phyloP scores from a whole-genome alignment of 148 eudicot genomes.

The Pharnaceum exiguum region DNA sequence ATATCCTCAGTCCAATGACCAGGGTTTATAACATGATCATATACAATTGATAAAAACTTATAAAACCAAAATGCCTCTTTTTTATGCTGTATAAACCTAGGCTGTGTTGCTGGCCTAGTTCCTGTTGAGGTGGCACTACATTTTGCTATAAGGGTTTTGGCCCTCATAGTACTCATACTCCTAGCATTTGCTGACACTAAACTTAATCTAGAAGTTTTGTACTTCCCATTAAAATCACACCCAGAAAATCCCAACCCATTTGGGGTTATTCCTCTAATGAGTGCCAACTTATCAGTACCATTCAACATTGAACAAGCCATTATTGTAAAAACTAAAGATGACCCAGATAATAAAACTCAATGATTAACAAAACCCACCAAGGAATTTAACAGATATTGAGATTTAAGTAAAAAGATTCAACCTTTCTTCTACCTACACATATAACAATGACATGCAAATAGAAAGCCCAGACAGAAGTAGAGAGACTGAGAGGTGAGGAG shows the following conservation, averaged over 20 bases:
- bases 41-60: slow-evolving; percentile 71
- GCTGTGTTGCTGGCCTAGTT: slow-evolving; percentile 80
- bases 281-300: slow-evolving; percentile 48
- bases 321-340: slow-evolving; percentile 1
- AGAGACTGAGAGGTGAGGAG: not conserved
- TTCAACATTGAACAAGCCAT: slow-evolving; percentile 69
- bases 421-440: not conserved
- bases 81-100: slow-evolving; percentile 89
- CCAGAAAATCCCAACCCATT: slow-evolving; percentile 35
- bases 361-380: not conserved
- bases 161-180: slow-evolving; percentile 12
- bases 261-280: slow-evolving; percentile 25
- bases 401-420: not conserved
- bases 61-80: slow-evolving; percentile 95
- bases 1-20: slow-evolving; percentile 89
- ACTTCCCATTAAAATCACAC: slow-evolving; percentile 37
- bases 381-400: not conserved
- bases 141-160: slow-evolving; percentile 38
- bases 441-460: not conserved
- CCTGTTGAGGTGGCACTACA: slow-evolving; percentile 47
- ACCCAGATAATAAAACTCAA: slow-evolving; percentile 20
- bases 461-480: not conserved
- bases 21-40: slow-evolving; percentile 72
- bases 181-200: slow-evolving; percentile 19
- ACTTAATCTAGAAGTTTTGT: slow-evolving; percentile 29